phyloP scores from a whole-genome alignment of 768 basidiomycete species.

The Lactarius indigo region DNA sequence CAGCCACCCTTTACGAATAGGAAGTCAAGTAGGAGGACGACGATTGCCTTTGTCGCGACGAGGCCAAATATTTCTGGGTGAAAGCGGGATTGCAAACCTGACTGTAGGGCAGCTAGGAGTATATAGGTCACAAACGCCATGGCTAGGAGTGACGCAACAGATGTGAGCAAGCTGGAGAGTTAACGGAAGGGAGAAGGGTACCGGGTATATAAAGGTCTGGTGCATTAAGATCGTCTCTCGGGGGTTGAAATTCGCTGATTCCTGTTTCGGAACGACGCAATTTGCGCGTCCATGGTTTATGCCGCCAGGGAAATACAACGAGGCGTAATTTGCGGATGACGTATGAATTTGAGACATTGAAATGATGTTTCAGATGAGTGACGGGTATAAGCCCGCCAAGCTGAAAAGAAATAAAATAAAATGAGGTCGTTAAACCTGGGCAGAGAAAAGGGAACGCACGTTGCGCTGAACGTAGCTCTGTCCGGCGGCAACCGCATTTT shows the following conservation, averaged over 20 bases:
- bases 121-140: slow-evolving; percentile 98
- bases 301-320: slow-evolving; percentile 93
- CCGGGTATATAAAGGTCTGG: slow-evolving; percentile 97
- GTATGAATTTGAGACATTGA: slow-evolving; percentile 95
- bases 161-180: slow-evolving; percentile 1
- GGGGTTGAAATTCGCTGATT: slow-evolving; percentile 77
- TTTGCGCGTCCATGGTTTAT: slow-evolving; percentile 81
- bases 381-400: slow-evolving; percentile 78
- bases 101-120: slow-evolving; percentile 78
- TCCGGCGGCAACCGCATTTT: slow-evolving; percentile 86
- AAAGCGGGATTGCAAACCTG: slow-evolving; percentile 79
- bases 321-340: slow-evolving; percentile 86
- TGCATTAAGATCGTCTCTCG: slow-evolving; percentile 91
- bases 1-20: slow-evolving; percentile 86
- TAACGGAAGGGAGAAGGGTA: slow-evolving; percentile 33
- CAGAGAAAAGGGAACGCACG: slow-evolving; percentile 43
- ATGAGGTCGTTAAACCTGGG: background rate
- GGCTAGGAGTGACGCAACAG: slow-evolving; percentile 40
- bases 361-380: slow-evolving; percentile 79
- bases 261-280: slow-evolving; percentile 60
- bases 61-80: slow-evolving; percentile 88
- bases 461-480: slow-evolving; percentile 96
- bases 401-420: slow-evolving; percentile 37
- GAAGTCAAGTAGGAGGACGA: slow-evolving; percentile 86
- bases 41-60: slow-evolving; percentile 78